These are phyloP conservation scores for Saturnispora dispora DNA, from an alignment of 805 yeast species.

Conservation along the genomic window DNA sequence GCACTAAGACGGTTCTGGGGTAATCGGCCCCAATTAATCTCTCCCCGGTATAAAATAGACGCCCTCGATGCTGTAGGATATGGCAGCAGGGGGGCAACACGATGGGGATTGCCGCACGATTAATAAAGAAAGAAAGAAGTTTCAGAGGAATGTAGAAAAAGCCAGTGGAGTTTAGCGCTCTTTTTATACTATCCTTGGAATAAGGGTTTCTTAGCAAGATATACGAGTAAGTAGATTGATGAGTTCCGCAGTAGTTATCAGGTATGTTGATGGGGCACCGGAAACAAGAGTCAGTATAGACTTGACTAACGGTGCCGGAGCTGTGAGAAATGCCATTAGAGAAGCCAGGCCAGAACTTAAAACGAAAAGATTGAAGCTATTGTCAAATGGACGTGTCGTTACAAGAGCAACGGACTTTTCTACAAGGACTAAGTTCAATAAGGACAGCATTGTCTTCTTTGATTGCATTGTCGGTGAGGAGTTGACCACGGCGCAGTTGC, in stretches of 20 bases:
- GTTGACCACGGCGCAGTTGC: slow-evolving; percentile 44
- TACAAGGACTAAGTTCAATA: slow-evolving; percentile 19
- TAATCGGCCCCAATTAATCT: slow-evolving; percentile 34
- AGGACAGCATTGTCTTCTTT: slow-evolving; percentile 38
- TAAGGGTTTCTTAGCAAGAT: background rate
- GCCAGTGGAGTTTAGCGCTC: background rate
- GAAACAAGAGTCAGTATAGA: slow-evolving; percentile 34
- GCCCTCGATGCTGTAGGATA: slow-evolving; percentile 4
- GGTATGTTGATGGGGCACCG: slow-evolving; percentile 38
- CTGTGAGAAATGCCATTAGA: slow-evolving; percentile 38
- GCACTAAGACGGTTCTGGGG: slow-evolving; percentile 56
- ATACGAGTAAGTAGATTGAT: background rate
- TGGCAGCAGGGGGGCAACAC: slow-evolving; percentile 47
- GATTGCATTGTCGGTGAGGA: slow-evolving; percentile 76
- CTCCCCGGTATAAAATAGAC: slow-evolving; percentile 37
- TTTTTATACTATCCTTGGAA: background rate
- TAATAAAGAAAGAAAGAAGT: slow-evolving; percentile 16
- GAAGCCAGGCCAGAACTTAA: slow-evolving; percentile 21
- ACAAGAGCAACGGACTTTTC: slow-evolving; percentile 44
- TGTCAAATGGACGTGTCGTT: slow-evolving; percentile 60
- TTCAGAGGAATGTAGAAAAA: background rate
- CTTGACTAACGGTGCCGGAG: slow-evolving; percentile 28
- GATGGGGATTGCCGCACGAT: slow-evolving; percentile 65
- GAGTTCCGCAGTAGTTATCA: slow-evolving; percentile 24
- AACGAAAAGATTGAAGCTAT: slow-evolving; percentile 47